These are phyloP conservation scores for Sclerotinia trifoliorum DNA, from an alignment of 2,329 filamentous ascomycete genomes.

Conservation along the genomic window DNA sequence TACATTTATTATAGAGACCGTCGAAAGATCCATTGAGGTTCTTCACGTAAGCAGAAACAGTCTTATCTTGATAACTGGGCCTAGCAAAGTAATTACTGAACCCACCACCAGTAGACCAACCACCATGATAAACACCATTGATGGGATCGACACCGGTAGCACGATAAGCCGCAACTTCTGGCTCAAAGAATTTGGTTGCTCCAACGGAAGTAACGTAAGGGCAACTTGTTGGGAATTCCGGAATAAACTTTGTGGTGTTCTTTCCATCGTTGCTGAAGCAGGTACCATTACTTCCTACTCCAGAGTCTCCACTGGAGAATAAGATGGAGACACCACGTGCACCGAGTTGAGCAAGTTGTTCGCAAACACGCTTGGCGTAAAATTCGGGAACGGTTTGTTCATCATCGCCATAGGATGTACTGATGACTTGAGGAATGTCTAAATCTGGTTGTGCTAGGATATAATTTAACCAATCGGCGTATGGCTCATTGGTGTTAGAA, in stretches of 20 bases:
- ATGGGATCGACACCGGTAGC: slow-evolving; percentile 36
- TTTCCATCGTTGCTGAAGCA: slow-evolving; percentile 57
- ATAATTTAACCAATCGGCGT: slow-evolving; percentile 53
- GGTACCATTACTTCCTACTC: slow-evolving; percentile 41
- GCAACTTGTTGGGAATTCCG: slow-evolving; percentile 53
- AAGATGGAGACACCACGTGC: slow-evolving; percentile 55
- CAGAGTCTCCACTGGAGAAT: slow-evolving; percentile 53
- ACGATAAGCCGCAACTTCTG: slow-evolving; percentile 38
- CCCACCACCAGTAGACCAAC: slow-evolving; percentile 49
- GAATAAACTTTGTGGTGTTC: slow-evolving; percentile 53
- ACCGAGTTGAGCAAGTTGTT: slow-evolving; percentile 53
- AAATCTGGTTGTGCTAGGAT: slow-evolving; percentile 46
- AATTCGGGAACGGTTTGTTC: slow-evolving; percentile 53
- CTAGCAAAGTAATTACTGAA: slow-evolving; percentile 52
- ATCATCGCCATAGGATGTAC: slow-evolving; percentile 59
- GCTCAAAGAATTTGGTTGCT: slow-evolving; percentile 29
- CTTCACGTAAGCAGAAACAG: slow-evolving; percentile 45
- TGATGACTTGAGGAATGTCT: slow-evolving; percentile 54
- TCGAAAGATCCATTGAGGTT: slow-evolving; percentile 47
- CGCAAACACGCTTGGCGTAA: slow-evolving; percentile 55
- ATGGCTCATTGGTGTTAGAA: slow-evolving; percentile 52
- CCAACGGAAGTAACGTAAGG: slow-evolving; percentile 37
- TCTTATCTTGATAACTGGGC: slow-evolving; percentile 48
- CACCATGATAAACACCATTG: slow-evolving; percentile 36
- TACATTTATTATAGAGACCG: slow-evolving; percentile 45